Conservation (phyloP, 192 early-diverging fungal species). For the Coemansia sp. region DNA sequence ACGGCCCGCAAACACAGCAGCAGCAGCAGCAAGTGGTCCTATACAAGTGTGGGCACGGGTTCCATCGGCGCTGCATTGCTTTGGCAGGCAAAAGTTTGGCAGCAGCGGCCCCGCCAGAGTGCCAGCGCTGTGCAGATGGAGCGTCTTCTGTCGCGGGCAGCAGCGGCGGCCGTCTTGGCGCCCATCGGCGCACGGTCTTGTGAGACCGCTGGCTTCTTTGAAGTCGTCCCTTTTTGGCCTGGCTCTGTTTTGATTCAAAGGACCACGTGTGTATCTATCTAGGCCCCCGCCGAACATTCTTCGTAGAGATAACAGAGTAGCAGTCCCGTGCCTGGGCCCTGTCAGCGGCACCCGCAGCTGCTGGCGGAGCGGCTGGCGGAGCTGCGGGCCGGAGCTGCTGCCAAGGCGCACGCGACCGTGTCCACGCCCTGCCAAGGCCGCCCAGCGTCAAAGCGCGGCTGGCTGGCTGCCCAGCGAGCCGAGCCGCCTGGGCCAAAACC, state of each 20-base stretch:
- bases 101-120: slow-evolving; percentile 7
- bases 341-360: slow-evolving; percentile 1
- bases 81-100: not conserved
- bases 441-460: no score
- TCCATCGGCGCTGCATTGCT: slow-evolving; percentile 26
- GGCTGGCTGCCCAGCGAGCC: no score
- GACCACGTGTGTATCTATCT: not conserved
- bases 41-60: slow-evolving; percentile 45
- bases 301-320: not conserved
- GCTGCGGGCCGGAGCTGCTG: no score
- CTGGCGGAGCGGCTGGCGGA: no score
- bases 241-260: not conserved
- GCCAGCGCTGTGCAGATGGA: slow-evolving; percentile 12
- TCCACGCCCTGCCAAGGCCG: no score
- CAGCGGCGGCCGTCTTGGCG: not conserved
- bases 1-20: not conserved
- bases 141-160: not conserved
- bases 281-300: not conserved
- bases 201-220: slow-evolving; percentile 1
- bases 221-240: no score
- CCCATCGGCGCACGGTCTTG: not conserved
- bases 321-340: no score
- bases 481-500: no score
- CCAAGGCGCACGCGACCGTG: no score
- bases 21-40: slow-evolving; percentile 20